Percentiles rank a stretch among this genome's conserved stretches.
Evolutionary conservation across 345 rosid species (phyloP).

Genomic region (Fremontodendron californicum): DNA sequence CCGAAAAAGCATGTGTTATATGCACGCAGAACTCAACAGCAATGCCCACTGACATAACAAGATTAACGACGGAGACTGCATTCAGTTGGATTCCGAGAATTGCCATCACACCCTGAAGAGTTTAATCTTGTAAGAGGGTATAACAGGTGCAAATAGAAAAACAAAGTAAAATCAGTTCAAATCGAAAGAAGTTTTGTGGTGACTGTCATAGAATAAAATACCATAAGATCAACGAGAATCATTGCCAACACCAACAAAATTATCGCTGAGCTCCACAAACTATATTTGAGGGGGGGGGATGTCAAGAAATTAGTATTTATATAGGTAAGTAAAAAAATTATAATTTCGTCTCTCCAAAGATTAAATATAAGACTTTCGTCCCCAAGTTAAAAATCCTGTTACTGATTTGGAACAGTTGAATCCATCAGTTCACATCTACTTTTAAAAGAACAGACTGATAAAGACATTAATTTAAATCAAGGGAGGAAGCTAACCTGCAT

Average conservation of each 20-base stretch:
- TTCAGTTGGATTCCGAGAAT: conserved; percentile 82
- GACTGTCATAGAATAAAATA: conserved; percentile 21
- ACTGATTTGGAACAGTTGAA: not conserved
- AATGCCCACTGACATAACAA: conserved; percentile 92
- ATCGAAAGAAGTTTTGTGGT: not conserved
- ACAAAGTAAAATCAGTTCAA: not conserved
- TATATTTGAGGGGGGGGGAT: conserved; percentile 29
- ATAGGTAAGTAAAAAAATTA: not conserved
- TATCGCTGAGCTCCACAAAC: conserved; percentile 91
- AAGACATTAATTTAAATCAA: not conserved
- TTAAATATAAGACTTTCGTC: not conserved
- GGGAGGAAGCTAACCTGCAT: conserved; percentile 60
- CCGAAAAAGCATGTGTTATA: conserved; percentile 85
- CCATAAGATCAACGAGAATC: conserved; percentile 90
- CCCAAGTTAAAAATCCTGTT: not conserved
- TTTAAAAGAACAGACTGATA: not conserved
- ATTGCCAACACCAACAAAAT: conserved; percentile 81
- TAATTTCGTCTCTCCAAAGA: not conserved
- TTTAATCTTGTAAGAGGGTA: conserved; percentile 23
- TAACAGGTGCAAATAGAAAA: not conserved
- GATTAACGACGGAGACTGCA: conserved; percentile 93
- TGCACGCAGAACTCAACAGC: conserved; percentile 97
- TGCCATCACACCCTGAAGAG: conserved; percentile 93
- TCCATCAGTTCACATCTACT: not conserved
- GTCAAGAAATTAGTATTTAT: not conserved